Evolutionary conservation across 805 yeast genomes (phyloP), one percentile per base, ranked within the genome.

Genomic region (Tetrapisispora pingtungensis): DNA sequence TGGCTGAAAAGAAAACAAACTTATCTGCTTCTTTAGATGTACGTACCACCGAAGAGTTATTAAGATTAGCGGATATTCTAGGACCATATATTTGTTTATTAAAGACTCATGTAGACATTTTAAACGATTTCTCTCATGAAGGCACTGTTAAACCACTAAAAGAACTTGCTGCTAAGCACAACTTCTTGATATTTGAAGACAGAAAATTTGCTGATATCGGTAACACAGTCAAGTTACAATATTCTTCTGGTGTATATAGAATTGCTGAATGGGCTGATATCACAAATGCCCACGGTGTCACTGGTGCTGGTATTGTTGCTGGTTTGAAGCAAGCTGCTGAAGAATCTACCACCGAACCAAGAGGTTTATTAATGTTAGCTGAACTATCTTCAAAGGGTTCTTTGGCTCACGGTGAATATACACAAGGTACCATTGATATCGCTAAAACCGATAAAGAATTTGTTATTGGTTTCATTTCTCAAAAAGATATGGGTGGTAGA

Each of bases 151-250:
- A 65, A 7, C 97, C 97, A 1, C 68, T 93, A 49, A 65, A 81
- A 47, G 77, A 61, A 43, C 70, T 93, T 28, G 77, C 96, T 18
- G 68, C 77, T 54, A 87, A 88, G 59, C 90, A 89, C 69, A 78
- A 83, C 51, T 93, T 93, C 58, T 68, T 93, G 72, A 82, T 93
- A 52, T 93, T 93, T 61, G 99, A 93, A 68, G 99, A 93, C 67
- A 76, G 99, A 51, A 93, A 93, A 68, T 93, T 93, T 66, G 98
- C 99, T 20, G 99, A 93, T 65, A 93, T 93, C 55, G 99, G 99
- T 15, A 87, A 89, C 59, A 93, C 98, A 1, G 98, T 93, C 44
- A 89, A 90, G 67, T 76, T 86, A 37, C 98, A 93, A 66, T 93
- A 90, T 65, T 70, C 84, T 28, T 86, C 94, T 33, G 98, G 98